phyloP scores from a whole-genome alignment of 805 yeast species.

The Lachancea sp. region DNA sequence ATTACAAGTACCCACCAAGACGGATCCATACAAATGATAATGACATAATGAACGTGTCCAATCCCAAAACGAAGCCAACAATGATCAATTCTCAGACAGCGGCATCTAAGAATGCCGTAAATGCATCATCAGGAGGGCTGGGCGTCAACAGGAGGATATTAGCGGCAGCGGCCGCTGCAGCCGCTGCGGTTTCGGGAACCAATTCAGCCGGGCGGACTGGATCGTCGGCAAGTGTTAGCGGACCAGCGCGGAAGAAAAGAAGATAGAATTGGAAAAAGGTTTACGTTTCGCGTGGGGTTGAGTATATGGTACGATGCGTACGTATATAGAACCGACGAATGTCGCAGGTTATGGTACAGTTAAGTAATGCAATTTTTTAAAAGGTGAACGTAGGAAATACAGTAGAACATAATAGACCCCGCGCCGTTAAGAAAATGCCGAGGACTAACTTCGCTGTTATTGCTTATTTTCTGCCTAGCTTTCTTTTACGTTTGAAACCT shows the following conservation, averaged over 20 bases:
- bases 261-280: too few species aligned
- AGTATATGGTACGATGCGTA: background rate
- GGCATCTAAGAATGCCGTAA: slow-evolving; percentile 14
- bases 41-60: slow-evolving; percentile 47
- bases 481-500: slow-evolving; percentile 61
- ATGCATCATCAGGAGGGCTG: slow-evolving; percentile 28
- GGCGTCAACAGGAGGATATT: slow-evolving; percentile 33
- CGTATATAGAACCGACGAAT: background rate
- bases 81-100: slow-evolving; percentile 19
- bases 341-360: background rate
- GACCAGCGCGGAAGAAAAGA: slow-evolving; percentile 27
- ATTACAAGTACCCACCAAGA: slow-evolving; percentile 73
- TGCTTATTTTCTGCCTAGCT: slow-evolving; percentile 19
- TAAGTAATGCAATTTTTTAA: slow-evolving; percentile 3
- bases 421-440: background rate
- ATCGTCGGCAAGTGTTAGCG: slow-evolving; percentile 10
- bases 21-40: slow-evolving; percentile 83
- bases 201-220: slow-evolving; percentile 14
- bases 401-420: too few species aligned
- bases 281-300: background rate
- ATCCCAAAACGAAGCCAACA: slow-evolving; percentile 17
- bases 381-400: background rate
- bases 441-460: background rate
- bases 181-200: slow-evolving; percentile 33
- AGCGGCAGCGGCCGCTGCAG: slow-evolving; percentile 37